Base-by-base conservation (phyloP, 2,329 filamentous ascomycete species). In the Botrytis fabae region DNA sequence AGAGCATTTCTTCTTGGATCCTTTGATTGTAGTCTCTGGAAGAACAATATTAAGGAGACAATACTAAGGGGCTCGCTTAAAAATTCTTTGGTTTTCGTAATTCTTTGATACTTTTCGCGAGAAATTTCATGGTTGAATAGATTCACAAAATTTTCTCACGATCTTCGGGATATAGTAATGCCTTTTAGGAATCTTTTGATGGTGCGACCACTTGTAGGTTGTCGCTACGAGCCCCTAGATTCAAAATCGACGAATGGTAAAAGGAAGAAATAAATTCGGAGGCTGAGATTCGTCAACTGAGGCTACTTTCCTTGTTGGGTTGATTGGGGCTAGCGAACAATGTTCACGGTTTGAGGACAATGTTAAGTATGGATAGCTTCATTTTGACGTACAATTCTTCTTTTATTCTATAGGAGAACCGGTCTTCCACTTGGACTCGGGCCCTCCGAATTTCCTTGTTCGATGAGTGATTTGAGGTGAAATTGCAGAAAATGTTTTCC, bases 21-120 rank as follows among this genome's bases (percentile, higher is more conserved):
- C 38, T 57, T 32, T 57, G n/a, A 44, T 18, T 44, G 1, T 3
- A 22, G 48, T 25, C n/a, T 2, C 48, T 25, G 12, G 12, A 44
- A 10, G 35, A 69, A 69, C 65, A 69, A 69, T 69, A 16, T 57
- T 44, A 69, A 69, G 65, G n/a, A 32, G 48, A 68, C 64, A 68
- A 68, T 68, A 68, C 64, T 57, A 68, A 68, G 64, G 64, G 64
- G 35, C 25, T 68, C 64, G 64, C 64, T 68, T 68, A 68, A 54
- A 32, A 16, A 32, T 32, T n/a, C n/a, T 68, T 42, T 42, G 5
- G 35, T n/a, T 46, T 22, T 54, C 32, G 22, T 14, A 4, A 28
- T 42, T 28, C 64, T 68, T 68, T 68, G 35, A 68, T 42, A 22
- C 9, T 16, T 57, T 68, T 68, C 25, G 35, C 35, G 35, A 28